A percentile compares a stretch with the other conserved stretches of the same genome.
phyloP scores from a whole-genome alignment of 2,329 filamentous ascomycete species.

The Magnaporthales sp. region DNA sequence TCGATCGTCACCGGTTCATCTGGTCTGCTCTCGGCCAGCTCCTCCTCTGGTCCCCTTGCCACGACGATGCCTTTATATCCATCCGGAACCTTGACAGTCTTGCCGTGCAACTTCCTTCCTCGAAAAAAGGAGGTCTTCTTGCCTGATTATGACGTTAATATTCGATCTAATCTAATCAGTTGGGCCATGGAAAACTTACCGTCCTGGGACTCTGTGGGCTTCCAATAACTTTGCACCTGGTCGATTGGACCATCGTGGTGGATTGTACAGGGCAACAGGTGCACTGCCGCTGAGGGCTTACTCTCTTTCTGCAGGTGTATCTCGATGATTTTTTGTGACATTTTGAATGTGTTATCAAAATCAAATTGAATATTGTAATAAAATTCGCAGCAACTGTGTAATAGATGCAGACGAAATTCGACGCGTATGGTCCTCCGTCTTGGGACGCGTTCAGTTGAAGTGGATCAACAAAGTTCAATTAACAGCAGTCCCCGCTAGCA shows the following conservation, averaged over 20 bases:
- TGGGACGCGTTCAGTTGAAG: neutral
- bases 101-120: slow-evolving; percentile 70
- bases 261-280: slow-evolving; percentile 74
- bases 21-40: slow-evolving; percentile 17
- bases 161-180: neutral
- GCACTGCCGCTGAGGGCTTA: slow-evolving; percentile 40
- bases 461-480: neutral
- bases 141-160: slow-evolving; percentile 7
- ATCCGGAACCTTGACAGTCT: slow-evolving; percentile 56
- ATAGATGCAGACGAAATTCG: neutral
- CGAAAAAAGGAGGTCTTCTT: slow-evolving; percentile 60
- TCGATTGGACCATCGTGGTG: slow-evolving; percentile 68
- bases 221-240: slow-evolving; percentile 61
- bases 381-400: neutral
- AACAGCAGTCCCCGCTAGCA: no score
- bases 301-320: slow-evolving; percentile 20
- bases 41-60: slow-evolving; percentile 25
- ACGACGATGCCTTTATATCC: slow-evolving; percentile 60
- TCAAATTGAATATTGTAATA: neutral
- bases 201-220: slow-evolving; percentile 30
- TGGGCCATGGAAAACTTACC: slow-evolving; percentile 9
- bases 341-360: slow-evolving; percentile 11
- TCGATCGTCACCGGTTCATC: slow-evolving; percentile 16
- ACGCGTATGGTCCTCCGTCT: neutral
- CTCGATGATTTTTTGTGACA: slow-evolving; percentile 34